These are phyloP conservation scores for Lepidium sativum DNA, from an alignment of 345 rosid species.

Conservation along the genomic window DNA sequence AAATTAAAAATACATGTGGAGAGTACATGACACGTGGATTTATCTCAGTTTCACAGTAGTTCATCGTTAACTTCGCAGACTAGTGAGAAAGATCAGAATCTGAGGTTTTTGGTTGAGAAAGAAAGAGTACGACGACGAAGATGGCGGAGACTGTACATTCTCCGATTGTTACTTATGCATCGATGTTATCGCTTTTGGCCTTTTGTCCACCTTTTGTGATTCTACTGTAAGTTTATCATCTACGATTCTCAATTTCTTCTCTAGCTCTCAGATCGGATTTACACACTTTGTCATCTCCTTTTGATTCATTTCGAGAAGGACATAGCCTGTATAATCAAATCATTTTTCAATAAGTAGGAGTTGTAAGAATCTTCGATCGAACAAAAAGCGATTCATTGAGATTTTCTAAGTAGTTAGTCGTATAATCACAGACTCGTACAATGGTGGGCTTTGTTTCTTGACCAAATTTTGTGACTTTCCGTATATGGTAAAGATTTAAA, in stretches of 20 bases:
- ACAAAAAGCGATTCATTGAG: neutral
- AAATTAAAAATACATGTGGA: neutral
- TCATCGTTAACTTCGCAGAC: conserved; percentile 21
- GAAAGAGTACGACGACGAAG: neutral
- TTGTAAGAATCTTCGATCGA: neutral
- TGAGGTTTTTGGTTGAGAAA: neutral
- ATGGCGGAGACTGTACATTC: conserved; percentile 72
- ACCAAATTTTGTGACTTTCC: neutral
- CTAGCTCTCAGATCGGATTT: conserved; percentile 4
- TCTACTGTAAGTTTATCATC: conserved; percentile 53
- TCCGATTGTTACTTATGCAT: conserved; percentile 59
- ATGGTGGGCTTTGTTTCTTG: neutral
- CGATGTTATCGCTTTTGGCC: conserved; percentile 73
- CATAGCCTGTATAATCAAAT: neutral
- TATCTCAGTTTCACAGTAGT: neutral
- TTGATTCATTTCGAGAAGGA: neutral
- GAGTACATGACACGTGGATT: conserved; percentile 12
- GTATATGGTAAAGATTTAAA: neutral
- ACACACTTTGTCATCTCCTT: neutral
- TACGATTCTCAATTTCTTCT: neutral
- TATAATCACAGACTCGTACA: neutral
- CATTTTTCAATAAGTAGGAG: neutral
- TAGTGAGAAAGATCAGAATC: conserved; percentile 16
- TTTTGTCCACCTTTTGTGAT: conserved; percentile 93
- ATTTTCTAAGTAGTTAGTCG: neutral